Conservation (phyloP, 768 basidiomycete species). For the Leccinum olivaceopallidum region DNA sequence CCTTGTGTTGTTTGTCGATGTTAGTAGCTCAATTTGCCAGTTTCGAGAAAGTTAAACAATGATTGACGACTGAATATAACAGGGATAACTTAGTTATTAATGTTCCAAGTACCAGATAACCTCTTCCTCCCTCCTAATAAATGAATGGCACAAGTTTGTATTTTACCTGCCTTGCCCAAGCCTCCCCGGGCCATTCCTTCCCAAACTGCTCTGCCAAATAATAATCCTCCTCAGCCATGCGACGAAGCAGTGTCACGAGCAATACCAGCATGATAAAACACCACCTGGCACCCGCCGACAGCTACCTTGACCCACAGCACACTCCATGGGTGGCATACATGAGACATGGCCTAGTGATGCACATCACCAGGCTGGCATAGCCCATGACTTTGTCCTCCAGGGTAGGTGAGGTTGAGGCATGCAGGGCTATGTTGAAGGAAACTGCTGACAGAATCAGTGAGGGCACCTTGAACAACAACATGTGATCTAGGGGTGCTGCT, state of each 20-base stretch:
- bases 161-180: constrained; percentile 15
- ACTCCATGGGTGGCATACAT: neutral
- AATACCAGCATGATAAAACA: neutral
- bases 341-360: neutral
- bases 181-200: constrained; percentile 15
- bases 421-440: constrained; percentile 6
- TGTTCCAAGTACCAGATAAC: too few relatives aligned
- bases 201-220: constrained; percentile 19
- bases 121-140: neutral
- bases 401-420: neutral
- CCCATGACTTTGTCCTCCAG: constrained; percentile 7
- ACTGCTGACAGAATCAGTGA: constrained; percentile 6
- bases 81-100: too few relatives aligned
- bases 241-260: constrained; percentile 2
- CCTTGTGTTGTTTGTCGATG: too few relatives aligned
- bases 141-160: constrained; percentile 11
- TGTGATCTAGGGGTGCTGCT: neutral
- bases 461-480: constrained; percentile 10
- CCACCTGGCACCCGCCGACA: neutral
- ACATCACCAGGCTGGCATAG: constrained; percentile 16
- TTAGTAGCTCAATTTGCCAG: too few relatives aligned
- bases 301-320: neutral
- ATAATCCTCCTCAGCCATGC: constrained; percentile 23
- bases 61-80: too few relatives aligned
- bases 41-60: too few relatives aligned